These are phyloP conservation scores for Sporothrix pallida DNA, from an alignment of 2,329 filamentous ascomycete species.

Conservation along the genomic window DNA sequence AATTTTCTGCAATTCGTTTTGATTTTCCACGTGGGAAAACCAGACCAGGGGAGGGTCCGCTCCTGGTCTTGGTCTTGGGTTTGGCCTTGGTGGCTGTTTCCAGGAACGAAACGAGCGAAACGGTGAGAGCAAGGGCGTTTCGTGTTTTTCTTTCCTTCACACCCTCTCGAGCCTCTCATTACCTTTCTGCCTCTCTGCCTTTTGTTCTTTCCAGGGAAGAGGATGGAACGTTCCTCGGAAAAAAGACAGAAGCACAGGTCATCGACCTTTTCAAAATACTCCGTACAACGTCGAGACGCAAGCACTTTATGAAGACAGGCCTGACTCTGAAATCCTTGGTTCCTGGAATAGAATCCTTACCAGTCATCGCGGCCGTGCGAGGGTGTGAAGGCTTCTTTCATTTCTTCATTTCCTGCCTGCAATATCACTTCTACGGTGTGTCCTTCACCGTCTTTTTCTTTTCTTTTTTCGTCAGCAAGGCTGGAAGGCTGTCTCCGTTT, in stretches of 20 bases:
- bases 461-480: not conserved
- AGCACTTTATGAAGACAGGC: not conserved
- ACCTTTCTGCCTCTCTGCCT: slow-evolving; percentile 10
- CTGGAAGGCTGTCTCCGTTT: not conserved
- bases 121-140: not conserved
- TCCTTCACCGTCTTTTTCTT: not conserved
- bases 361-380: not conserved
- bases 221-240: not conserved
- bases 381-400: not conserved
- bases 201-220: not conserved
- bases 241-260: not conserved
- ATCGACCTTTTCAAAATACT: not conserved
- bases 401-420: not conserved
- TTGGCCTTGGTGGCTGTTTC: not conserved
- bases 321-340: not conserved
- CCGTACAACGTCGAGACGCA: slow-evolving; percentile 17
- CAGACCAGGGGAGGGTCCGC: slow-evolving; percentile 8
- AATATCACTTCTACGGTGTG: not conserved
- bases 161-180: not conserved
- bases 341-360: not conserved
- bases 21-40: slow-evolving; percentile 17
- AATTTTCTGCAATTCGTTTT: not conserved
- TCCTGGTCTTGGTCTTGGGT: not conserved
- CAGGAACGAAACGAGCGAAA: not conserved
- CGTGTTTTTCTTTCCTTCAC: not conserved